A percentile compares a stretch with the other conserved stretches of the same genome.
Evolutionary conservation across 192 early-diverging fungal genomes (phyloP).

Genomic region (Coemansia sp.): DNA sequence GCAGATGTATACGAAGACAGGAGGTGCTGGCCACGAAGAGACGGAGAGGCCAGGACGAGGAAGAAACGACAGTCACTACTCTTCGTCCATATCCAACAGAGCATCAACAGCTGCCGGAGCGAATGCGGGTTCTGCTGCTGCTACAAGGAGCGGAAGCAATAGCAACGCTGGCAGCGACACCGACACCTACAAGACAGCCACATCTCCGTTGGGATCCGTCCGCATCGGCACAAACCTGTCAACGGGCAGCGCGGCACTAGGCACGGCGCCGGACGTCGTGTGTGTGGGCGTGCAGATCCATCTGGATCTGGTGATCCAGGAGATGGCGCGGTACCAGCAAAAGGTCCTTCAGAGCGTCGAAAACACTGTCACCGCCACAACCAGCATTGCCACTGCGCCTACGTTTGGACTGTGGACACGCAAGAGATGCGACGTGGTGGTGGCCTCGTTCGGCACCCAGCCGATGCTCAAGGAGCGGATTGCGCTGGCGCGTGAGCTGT

Average conservation of each 20-base stretch:
- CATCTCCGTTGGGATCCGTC: slow-evolving; percentile 7
- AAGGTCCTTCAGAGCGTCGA: slow-evolving; percentile 23
- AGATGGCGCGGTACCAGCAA: slow-evolving; percentile 64
- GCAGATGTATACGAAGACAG: slow-evolving; percentile 29
- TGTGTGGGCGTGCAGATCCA: slow-evolving; percentile 87
- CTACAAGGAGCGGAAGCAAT: background rate
- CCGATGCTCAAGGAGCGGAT: slow-evolving; percentile 74
- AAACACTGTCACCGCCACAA: background rate
- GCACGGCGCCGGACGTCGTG: slow-evolving; percentile 47
- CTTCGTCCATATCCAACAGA: background rate
- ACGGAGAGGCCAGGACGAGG: background rate
- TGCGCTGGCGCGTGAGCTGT: slow-evolving; percentile 74
- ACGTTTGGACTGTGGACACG: slow-evolving; percentile 61
- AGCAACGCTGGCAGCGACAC: background rate
- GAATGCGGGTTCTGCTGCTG: background rate
- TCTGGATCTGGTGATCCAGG: slow-evolving; percentile 66
- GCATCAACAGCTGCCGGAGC: background rate
- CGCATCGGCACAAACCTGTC: slow-evolving; percentile 46
- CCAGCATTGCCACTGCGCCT: background rate
- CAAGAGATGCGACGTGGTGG: slow-evolving; percentile 72
- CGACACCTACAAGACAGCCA: background rate
- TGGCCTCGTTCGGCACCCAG: slow-evolving; percentile 77
- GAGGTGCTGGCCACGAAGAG: background rate
- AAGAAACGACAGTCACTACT: background rate
- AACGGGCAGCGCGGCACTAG: slow-evolving; percentile 35